Evolutionary conservation across 805 yeast genomes (phyloP), one percentile per base, ranked within the genome.

Genomic region (Suhomyces vadensis): DNA sequence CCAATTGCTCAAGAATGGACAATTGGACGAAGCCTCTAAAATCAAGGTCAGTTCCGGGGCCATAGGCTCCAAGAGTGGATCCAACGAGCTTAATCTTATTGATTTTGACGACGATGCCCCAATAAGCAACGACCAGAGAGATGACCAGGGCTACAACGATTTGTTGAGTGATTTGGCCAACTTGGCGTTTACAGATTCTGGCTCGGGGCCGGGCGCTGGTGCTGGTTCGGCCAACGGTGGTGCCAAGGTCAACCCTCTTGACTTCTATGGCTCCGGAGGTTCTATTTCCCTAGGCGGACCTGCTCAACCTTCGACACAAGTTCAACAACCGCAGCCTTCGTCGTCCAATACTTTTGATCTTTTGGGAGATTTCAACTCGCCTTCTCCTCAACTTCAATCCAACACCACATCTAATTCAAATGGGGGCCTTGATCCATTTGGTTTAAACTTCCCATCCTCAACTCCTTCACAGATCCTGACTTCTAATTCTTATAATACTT

Each of bases 81-180:
- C 71, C 20, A 48, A 50, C n/a, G 52, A 52, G 42, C 55, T 66
- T 51, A 71, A 71, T 48, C 63, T 71, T 55, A 71, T 71, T 48
- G 75, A 71, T 50, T 71, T 71, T 45, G 75, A 71, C 45, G 74
- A 69, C 47, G 71, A 65, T 29, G 65, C 61, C 38, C 69, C 72
- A n/a, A 52, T 61, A 31, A 63, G 65, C 41, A 49, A 48, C 24
- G 65, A 66, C 41, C 41, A 63, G 10, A 57, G 61, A 8, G 57
- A 70, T 67, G 59, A 69, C 58, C 58, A 67, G 61, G 60, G 75
- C 54, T 83, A 65, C 41, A 79, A 81, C 42, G 96, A 90, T 60
- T 73, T 91, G 50, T 71, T 90, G 47, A 82, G 87, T 40, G 94
- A 84, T 51, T 69, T 87, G 53, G 76, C 83, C 23, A 77, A 83